Base-by-base conservation (phyloP, 371 early-diverging fungal genomes). In the Hamiltosporidium tvaerminnensis region DNA sequence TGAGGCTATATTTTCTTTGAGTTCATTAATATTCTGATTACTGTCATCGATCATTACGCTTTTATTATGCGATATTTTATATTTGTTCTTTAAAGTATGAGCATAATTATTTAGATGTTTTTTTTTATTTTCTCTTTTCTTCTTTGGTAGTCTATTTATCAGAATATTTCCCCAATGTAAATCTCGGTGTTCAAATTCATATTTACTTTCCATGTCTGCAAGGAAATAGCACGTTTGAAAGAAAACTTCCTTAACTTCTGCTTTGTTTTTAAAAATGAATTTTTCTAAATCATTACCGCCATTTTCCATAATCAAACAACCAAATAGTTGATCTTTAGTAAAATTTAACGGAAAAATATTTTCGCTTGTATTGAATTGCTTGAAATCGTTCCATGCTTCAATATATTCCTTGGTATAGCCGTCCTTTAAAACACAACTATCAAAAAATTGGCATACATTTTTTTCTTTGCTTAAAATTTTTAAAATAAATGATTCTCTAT, bases 111-210 rank as follows among this genome's bases (percentile, higher is more conserved):
- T 23, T 23, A 23, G 0, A 23, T 23, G 23, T 23, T 23, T 23
- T 23, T 23, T 23, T 23, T 23, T 23, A 23, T 23, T 23, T 23
- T 23, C 0, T 23, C 23, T 23, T 23, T 23, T 23, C 0, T 23
- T 23, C 23, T 23, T 23, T 23, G 23, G 23, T 23, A 23, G 23
- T 23, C 9, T 50, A 14, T 33, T 32, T 34, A 76, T 65, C 12
- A 76, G 37, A 37, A 76, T 67, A 52, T 76, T 76, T 54, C 76
- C 76, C 73, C 70, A 76, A 55, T 76, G 76, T 36, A 76, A 57
- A 59, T 76, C 76, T 49, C 76, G 58, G 50, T 76, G 76, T 44
- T 76, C 76, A 47, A 72, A 70, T 58, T 68, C 41, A 41, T 67
- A 72, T 60, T 68, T 63, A 31, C 53, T 49, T 54, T 76, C 69